Conservation (phyloP, 352 stramenopile species). For the Pythium volutum region DNA sequence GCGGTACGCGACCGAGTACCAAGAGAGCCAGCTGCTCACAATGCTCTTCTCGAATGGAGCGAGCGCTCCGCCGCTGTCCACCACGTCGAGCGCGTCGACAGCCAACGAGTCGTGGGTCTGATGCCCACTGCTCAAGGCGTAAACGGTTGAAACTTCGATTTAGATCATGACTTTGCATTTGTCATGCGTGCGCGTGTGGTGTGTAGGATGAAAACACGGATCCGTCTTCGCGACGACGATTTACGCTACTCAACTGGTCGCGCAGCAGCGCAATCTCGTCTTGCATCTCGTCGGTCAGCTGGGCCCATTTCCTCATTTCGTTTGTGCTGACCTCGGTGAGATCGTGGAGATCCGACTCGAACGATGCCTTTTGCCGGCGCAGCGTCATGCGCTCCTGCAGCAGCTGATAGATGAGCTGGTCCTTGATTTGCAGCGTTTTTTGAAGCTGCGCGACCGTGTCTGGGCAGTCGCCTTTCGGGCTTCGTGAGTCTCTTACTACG, state of each 20-base stretch:
- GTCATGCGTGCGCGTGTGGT: slow-evolving; percentile 2
- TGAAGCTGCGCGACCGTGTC: slow-evolving; percentile 17
- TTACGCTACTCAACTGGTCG: slow-evolving; percentile 14
- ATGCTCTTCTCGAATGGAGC: slow-evolving; percentile 60
- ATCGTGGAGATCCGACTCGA: slow-evolving; percentile 57
- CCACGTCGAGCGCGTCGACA: background rate
- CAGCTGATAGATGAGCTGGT: slow-evolving; percentile 83
- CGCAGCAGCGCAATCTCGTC: slow-evolving; percentile 67
- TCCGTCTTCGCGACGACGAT: background rate
- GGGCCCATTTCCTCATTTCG: slow-evolving; percentile 83
- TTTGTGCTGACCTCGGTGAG: slow-evolving; percentile 66
- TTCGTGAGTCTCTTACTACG: background rate
- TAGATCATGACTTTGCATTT: slow-evolving; percentile 1
- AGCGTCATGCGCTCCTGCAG: slow-evolving; percentile 60
- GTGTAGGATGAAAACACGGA: slow-evolving; percentile 1
- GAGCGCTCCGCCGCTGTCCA: background rate
- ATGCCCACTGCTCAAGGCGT: too few relatives aligned
- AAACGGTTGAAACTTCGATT: too few relatives aligned
- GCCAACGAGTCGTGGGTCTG: too few relatives aligned
- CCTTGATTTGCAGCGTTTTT: slow-evolving; percentile 59
- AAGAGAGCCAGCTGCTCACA: slow-evolving; percentile 77
- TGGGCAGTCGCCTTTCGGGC: background rate
- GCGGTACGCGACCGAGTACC: slow-evolving; percentile 82
- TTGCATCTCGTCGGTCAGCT: slow-evolving; percentile 82
- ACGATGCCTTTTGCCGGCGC: slow-evolving; percentile 42